These are phyloP conservation scores for Chaetothyriales sp. DNA, from an alignment of 2,329 filamentous ascomycete genomes.

Conservation along the genomic window DNA sequence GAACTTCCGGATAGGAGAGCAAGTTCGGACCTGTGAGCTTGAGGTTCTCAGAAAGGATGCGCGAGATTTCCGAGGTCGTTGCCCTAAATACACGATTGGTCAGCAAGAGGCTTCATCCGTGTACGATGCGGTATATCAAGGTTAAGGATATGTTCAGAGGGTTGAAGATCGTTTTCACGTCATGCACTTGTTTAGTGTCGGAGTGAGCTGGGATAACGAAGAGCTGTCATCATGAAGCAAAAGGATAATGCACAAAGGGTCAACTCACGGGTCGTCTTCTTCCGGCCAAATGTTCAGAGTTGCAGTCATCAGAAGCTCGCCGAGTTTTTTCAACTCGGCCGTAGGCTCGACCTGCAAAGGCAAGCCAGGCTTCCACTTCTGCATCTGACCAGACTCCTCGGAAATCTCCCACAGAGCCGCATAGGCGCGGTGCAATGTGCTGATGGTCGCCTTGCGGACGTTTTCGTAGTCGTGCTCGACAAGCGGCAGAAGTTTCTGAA, in stretches of 20 bases:
- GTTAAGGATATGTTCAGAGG: constrained; percentile 25
- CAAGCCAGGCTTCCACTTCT: constrained; percentile 78
- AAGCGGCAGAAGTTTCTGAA: constrained; percentile 65
- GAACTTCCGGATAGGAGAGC: constrained; percentile 51
- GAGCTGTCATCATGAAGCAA: constrained; percentile 61
- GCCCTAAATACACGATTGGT: constrained; percentile 40
- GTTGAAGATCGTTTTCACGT: constrained; percentile 63
- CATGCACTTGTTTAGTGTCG: constrained; percentile 74
- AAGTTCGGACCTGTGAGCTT: constrained; percentile 82
- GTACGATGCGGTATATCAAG: constrained; percentile 2
- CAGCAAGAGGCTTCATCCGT: constrained; percentile 25
- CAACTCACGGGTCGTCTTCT: constrained; percentile 80
- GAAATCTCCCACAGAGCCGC: constrained; percentile 78
- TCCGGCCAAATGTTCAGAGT: constrained; percentile 78
- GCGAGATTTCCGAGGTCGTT: constrained; percentile 88
- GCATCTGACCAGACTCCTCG: constrained; percentile 59
- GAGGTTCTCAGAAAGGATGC: constrained; percentile 76
- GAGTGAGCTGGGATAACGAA: constrained; percentile 99
- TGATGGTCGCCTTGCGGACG: constrained; percentile 78
- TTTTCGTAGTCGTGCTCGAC: constrained; percentile 85
- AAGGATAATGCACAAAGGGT: constrained; percentile 9
- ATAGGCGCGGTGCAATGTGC: constrained; percentile 85
- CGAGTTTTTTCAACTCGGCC: constrained; percentile 66
- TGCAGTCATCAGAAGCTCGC: constrained; percentile 67
- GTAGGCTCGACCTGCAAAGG: constrained; percentile 69